These are phyloP conservation scores for Candida piceae DNA, from an alignment of 805 yeast species.

Conservation along the genomic window DNA sequence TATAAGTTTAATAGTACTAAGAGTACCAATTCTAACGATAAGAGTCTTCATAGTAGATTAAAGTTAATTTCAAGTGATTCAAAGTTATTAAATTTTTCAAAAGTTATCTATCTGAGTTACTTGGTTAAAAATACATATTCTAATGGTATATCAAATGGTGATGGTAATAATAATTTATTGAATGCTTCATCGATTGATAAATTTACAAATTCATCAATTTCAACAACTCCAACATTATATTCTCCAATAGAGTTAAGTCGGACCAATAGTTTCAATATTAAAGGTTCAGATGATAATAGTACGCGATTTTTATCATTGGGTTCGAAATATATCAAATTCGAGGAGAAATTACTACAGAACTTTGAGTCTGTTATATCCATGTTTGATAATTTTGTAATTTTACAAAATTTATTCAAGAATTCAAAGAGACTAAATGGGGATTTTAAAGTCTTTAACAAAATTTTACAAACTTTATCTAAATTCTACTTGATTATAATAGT, in stretches of 20 bases:
- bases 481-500: conserved; percentile 26
- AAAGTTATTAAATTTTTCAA: conserved; percentile 1
- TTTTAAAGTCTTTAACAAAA: conserved; percentile 11
- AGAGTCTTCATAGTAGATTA: neutral
- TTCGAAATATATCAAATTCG: conserved; percentile 15
- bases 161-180: too few relatives aligned
- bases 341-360: conserved; percentile 13
- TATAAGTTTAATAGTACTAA: neutral
- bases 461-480: conserved; percentile 21
- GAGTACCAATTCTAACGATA: too few relatives aligned
- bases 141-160: too few relatives aligned
- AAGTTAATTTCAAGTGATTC: conserved; percentile 1
- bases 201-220: too few relatives aligned
- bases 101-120: conserved; percentile 5
- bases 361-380: conserved; percentile 22
- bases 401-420: conserved; percentile 22
- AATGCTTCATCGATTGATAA: too few relatives aligned
- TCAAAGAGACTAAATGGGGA: conserved; percentile 5
- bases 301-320: neutral
- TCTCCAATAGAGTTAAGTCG: conserved; percentile 14
- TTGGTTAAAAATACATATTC: conserved; percentile 1
- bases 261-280: conserved; percentile 3
- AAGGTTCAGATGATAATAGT: neutral
- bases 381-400: conserved; percentile 26
- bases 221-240: conserved; percentile 14